Percentiles rank a stretch among this genome's conserved stretches.
phyloP scores from a whole-genome alignment of 2,329 filamentous ascomycete genomes.

The Ophiostoma sp. region DNA sequence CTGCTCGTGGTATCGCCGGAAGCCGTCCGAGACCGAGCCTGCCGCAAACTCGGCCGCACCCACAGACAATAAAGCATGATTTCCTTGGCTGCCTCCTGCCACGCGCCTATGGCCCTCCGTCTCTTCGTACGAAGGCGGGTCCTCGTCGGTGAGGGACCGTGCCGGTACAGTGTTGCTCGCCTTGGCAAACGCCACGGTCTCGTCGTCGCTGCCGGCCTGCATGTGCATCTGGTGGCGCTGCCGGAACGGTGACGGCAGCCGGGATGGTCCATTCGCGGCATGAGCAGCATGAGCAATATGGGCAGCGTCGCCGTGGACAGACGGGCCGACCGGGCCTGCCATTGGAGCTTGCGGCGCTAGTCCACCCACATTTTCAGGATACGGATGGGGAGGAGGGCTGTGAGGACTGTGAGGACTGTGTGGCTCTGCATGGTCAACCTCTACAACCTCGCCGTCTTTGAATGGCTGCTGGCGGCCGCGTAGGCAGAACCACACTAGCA shows the following conservation, averaged over 20 bases:
- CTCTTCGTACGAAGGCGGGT: conserved; percentile 22
- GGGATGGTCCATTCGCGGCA: not conserved
- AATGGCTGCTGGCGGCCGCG: not conserved
- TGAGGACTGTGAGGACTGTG: not conserved
- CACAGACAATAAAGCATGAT: too few species aligned
- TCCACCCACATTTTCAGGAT: not conserved
- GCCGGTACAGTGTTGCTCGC: not conserved
- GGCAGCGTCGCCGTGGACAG: not conserved
- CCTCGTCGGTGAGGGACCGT: conserved; percentile 10
- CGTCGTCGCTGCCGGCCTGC: not conserved
- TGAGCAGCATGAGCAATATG: too few species aligned
- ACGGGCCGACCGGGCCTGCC: not conserved
- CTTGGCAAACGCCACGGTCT: conserved; percentile 18
- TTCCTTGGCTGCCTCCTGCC: not conserved
- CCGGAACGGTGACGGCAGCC: conserved; percentile 10
- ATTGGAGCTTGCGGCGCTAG: not conserved
- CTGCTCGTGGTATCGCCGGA: conserved; percentile 17
- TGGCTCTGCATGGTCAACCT: not conserved
- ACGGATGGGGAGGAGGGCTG: too few species aligned
- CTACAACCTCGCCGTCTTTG: not conserved
- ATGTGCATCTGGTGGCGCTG: not conserved
- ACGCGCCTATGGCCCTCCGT: not conserved
- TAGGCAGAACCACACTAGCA: conserved; percentile 15
- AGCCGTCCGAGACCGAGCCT: conserved; percentile 19
- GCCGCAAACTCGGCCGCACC: not conserved